phyloP scores from a whole-genome alignment of 169 alveolate species.

The Pseudocohnilembus persalinus region DNA sequence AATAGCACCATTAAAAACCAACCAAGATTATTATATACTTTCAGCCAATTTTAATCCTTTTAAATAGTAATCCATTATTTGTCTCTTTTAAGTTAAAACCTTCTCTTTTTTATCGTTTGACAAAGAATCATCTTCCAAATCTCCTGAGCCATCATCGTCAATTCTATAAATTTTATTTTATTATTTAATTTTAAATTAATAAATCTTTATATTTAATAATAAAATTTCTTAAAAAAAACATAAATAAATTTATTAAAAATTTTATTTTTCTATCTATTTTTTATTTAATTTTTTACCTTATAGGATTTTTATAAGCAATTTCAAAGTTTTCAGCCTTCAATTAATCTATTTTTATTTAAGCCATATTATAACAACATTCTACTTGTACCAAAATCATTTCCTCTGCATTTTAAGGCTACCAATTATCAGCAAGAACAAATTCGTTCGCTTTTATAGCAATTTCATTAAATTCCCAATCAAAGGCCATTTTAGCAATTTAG shows the following conservation, averaged over 20 bases:
- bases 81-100: conserved; percentile 59
- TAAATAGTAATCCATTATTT: conserved; percentile 65
- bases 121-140: conserved; percentile 56
- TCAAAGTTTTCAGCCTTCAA: conserved; percentile 73
- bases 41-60: conserved; percentile 77
- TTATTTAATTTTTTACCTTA: too few relatives aligned
- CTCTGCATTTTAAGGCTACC: conserved; percentile 78
- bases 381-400: conserved; percentile 77
- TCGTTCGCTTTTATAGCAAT: conserved; percentile 69
- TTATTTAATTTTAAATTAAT: too few relatives aligned
- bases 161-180: too few relatives aligned
- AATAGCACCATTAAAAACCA: conserved; percentile 85
- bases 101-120: conserved; percentile 59
- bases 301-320: conserved; percentile 61
- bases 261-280: too few relatives aligned
- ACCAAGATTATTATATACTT: conserved; percentile 73
- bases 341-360: conserved; percentile 71
- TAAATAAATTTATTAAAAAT: too few relatives aligned
- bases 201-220: too few relatives aligned
- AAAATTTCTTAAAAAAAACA: too few relatives aligned
- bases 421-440: conserved; percentile 56
- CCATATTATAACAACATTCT: conserved; percentile 69
- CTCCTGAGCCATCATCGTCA: conserved; percentile 62
- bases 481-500: conserved; percentile 76
- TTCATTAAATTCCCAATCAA: conserved; percentile 70